phyloP scores from a whole-genome alignment of 352 stramenopile species.

The Phytophthora pistaciae region DNA sequence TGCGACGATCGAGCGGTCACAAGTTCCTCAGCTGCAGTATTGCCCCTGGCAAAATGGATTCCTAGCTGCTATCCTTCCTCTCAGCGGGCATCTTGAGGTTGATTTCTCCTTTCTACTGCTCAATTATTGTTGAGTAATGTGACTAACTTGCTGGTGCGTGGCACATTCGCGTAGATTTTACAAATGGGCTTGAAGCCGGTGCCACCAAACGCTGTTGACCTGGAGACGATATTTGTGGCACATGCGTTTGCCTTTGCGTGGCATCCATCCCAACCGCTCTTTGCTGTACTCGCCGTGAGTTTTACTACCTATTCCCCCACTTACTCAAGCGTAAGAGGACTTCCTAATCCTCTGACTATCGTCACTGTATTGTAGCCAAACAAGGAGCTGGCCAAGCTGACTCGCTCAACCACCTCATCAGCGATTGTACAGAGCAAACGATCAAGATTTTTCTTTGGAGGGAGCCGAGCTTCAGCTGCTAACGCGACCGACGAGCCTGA shows the following conservation, averaged over 20 bases:
- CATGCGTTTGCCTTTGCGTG: constrained; percentile 74
- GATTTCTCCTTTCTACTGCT: neutral
- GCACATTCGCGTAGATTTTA: constrained; percentile 47
- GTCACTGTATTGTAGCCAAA: constrained; percentile 49
- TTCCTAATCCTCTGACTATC: neutral
- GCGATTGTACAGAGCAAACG: constrained; percentile 49
- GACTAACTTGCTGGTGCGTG: neutral
- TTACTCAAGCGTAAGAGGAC: neutral
- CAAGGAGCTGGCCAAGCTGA: constrained; percentile 47
- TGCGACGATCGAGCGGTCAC: constrained; percentile 45
- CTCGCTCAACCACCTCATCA: constrained; percentile 45
- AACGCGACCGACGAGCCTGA: constrained; percentile 39
- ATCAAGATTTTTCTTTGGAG: constrained; percentile 77
- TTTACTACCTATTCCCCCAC: neutral
- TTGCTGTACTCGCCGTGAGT: constrained; percentile 65
- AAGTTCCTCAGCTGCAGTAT: constrained; percentile 47
- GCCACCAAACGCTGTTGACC: constrained; percentile 70
- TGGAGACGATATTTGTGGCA: constrained; percentile 65
- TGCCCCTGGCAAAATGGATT: constrained; percentile 40
- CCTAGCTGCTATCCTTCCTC: constrained; percentile 56
- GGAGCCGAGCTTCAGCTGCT: constrained; percentile 41
- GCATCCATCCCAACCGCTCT: constrained; percentile 57
- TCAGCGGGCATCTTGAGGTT: constrained; percentile 68
- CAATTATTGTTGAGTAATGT: neutral
- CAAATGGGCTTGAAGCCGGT: constrained; percentile 75